Conservation (phyloP, 768 basidiomycete species). For the Leccinum boreale region DNA sequence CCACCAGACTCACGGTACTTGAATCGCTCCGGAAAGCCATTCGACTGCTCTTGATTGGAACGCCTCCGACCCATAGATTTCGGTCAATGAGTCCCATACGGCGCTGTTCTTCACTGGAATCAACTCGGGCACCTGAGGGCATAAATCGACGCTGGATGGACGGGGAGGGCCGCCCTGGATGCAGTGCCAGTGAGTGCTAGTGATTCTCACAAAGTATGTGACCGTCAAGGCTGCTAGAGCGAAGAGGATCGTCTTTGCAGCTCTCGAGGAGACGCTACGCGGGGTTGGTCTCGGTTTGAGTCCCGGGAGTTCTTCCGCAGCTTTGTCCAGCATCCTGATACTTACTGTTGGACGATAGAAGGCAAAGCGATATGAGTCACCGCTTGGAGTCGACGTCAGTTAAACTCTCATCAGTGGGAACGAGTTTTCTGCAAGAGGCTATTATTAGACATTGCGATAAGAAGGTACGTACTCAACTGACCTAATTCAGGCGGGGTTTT, state of each 20-base stretch:
- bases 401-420: background rate
- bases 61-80: slow-evolving; percentile 30
- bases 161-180: background rate
- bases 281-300: background rate
- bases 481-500: too few relatives aligned
- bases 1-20: slow-evolving; percentile 36
- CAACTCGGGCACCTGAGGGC: slow-evolving; percentile 35
- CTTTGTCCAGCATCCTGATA: slow-evolving; percentile 16
- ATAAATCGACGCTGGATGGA: slow-evolving; percentile 17
- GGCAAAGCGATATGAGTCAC: background rate
- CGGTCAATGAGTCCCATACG: slow-evolving; percentile 32
- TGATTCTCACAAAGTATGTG: slow-evolving; percentile 9
- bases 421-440: background rate
- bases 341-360: background rate
- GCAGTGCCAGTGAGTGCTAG: slow-evolving; percentile 4
- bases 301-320: slow-evolving; percentile 11
- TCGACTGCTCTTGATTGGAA: slow-evolving; percentile 35
- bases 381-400: background rate
- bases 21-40: slow-evolving; percentile 39
- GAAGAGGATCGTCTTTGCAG: slow-evolving; percentile 11
- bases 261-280: slow-evolving; percentile 6
- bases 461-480: background rate
- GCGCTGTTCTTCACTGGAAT: slow-evolving; percentile 33
- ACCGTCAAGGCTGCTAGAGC: slow-evolving; percentile 16
- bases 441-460: background rate